Evolutionary conservation across 768 basidiomycete species (phyloP), one percentile per base, ranked within the genome.

Genomic region (Exsudoporus frostii): DNA sequence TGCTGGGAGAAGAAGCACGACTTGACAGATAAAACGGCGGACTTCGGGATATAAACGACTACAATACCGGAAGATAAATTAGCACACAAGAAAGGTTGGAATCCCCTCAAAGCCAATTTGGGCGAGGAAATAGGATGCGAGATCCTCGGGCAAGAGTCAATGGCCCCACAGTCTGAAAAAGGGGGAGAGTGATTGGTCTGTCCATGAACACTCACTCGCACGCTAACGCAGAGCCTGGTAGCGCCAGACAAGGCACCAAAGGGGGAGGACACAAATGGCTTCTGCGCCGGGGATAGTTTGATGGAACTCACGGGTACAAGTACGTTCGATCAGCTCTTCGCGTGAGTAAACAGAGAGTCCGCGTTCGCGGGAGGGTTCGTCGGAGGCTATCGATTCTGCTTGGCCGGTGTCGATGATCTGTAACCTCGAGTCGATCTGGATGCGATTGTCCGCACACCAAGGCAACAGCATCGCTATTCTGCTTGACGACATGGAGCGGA

Each of bases 31-130:
- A 90, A 73, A 19, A 89, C 77, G 41, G 79, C 74, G 50, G 71
- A 55, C 68, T 83, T 86, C 33, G 85, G 83, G 61, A 89, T 88
- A 33, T 74, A 74, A 8, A 82, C 84, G 45, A 89, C 88, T 90
- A 50, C 19, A 32, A 52, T 20, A 19, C 13, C 38, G 32, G 45
- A 45, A 45, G 48, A 58, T 42, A 46, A 47, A 44, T 60, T 10
- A 58, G 48, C n/a, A 45, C 32, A 17, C 41, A 33, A 36, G 54
- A 15, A 44, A 42, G 41, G 41, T 19, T 8, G 30, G 38, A 8
- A 19, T 49, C 25, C 33, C 30, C 34, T 37, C 3, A 1, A 25
- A 56, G 32, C 46, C 44, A 30, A 50, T 15, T 25, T 7, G 38
- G 24, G 34, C 9, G 19, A 45, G 15, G 51, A 50, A 54, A 51